Conservation (phyloP, 2,329 filamentous ascomycete genomes). For the Aspergillus hiratsukae region DNA sequence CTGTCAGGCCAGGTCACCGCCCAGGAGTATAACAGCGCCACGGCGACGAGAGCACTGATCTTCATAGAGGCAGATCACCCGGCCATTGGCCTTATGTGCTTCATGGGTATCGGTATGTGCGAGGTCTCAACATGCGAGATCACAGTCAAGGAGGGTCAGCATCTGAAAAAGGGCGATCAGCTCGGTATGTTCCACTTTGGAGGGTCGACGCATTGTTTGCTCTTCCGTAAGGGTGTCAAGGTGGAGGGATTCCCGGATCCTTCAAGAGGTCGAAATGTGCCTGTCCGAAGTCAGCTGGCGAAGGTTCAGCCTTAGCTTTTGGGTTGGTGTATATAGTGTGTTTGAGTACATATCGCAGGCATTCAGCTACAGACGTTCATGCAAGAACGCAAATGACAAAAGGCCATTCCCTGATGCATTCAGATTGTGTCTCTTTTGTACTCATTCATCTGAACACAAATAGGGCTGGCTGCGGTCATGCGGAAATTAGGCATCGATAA, state of each 20-base stretch:
- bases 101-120: slow-evolving; percentile 70
- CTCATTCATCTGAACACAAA: too few relatives aligned
- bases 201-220: slow-evolving; percentile 64
- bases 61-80: slow-evolving; percentile 65
- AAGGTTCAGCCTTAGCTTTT: background rate
- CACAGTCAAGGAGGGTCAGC: slow-evolving; percentile 62
- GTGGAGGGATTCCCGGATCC: slow-evolving; percentile 25
- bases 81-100: slow-evolving; percentile 64
- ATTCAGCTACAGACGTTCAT: too few relatives aligned
- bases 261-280: slow-evolving; percentile 21
- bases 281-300: slow-evolving; percentile 24
- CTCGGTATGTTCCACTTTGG: slow-evolving; percentile 78
- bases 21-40: slow-evolving; percentile 62
- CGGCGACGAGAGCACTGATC: slow-evolving; percentile 67
- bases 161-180: slow-evolving; percentile 65
- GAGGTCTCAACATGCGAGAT: slow-evolving; percentile 72
- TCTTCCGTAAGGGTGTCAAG: slow-evolving; percentile 49
- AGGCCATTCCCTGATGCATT: too few relatives aligned
- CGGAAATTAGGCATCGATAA: too few relatives aligned
- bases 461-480: too few relatives aligned
- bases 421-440: too few relatives aligned
- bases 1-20: slow-evolving; percentile 32
- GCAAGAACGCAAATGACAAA: too few relatives aligned
- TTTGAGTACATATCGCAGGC: too few relatives aligned
- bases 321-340: background rate